phyloP scores from a whole-genome alignment of 1,284 basidiomycete genomes.

The Ceratobasidium sp. region DNA sequence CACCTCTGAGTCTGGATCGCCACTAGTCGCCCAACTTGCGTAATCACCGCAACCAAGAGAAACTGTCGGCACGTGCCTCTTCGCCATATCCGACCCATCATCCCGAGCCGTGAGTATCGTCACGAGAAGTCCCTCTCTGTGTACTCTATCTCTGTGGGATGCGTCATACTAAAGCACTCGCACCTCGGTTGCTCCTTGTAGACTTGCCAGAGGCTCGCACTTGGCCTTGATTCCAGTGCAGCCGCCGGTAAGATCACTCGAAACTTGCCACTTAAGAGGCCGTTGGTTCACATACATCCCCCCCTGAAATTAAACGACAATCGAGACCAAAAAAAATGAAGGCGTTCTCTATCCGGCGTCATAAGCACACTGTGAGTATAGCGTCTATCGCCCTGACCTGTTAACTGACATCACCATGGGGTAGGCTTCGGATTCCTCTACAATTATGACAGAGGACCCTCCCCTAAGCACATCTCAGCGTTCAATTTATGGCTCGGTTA shows the following conservation, averaged over 20 bases:
- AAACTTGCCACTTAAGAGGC: slow-evolving; percentile 28
- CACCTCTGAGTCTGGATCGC: not conserved
- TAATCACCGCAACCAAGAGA: slow-evolving; percentile 10
- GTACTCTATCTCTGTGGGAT: not conserved
- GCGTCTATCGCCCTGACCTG: not conserved
- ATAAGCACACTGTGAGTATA: slow-evolving; percentile 30
- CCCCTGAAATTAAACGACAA: slow-evolving; percentile 12
- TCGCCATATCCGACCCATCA: slow-evolving; percentile 33
- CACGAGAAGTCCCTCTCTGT: not conserved
- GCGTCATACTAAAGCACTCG: not conserved
- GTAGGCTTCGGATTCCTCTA: slow-evolving; percentile 36
- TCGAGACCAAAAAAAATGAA: slow-evolving; percentile 22
- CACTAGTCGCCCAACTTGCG: not conserved
- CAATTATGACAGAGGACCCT: slow-evolving; percentile 23
- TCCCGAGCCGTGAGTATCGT: slow-evolving; percentile 24
- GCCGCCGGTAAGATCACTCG: slow-evolving; percentile 1
- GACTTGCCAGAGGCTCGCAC: no score
- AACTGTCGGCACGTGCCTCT: slow-evolving; percentile 26
- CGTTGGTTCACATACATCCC: slow-evolving; percentile 20
- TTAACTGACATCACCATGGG: slow-evolving; percentile 2
- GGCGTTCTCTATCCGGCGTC: slow-evolving; percentile 32
- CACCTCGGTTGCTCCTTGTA: slow-evolving; percentile 2
- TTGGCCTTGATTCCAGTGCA: not conserved
- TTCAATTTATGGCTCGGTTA: slow-evolving; percentile 30
- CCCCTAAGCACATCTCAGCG: slow-evolving; percentile 17